These are phyloP conservation scores for Cladophialophora immunda DNA, from an alignment of 2,329 filamentous ascomycete species.

Conservation along the genomic window DNA sequence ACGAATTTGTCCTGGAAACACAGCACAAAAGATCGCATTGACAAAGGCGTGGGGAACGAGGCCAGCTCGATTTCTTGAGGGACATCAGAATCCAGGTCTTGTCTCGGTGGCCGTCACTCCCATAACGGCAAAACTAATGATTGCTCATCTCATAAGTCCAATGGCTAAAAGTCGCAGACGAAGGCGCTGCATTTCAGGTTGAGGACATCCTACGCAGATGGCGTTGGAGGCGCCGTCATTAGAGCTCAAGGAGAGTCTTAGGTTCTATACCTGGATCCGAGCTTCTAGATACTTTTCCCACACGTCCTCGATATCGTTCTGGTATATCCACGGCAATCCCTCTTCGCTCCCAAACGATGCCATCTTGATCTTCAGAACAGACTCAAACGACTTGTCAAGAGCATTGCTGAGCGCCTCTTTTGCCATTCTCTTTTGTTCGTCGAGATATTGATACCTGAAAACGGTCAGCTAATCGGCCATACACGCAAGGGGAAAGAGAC, in stretches of 20 bases:
- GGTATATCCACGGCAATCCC: constrained; percentile 53
- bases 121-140: too few relatives aligned
- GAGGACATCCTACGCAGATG: too few relatives aligned
- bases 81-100: too few relatives aligned
- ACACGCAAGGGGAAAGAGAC: not conserved
- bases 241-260: not conserved
- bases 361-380: constrained; percentile 44
- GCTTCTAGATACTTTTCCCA: constrained; percentile 43
- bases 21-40: not conserved
- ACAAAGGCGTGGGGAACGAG: too few relatives aligned
- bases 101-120: too few relatives aligned
- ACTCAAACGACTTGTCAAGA: constrained; percentile 43
- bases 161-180: too few relatives aligned
- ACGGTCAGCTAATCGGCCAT: too few relatives aligned
- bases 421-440: constrained; percentile 37
- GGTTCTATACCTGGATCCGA: not conserved
- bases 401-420: constrained; percentile 35
- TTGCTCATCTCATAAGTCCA: too few relatives aligned
- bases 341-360: constrained; percentile 45
- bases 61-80: too few relatives aligned
- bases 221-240: too few relatives aligned
- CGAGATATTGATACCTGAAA: constrained; percentile 49
- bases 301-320: constrained; percentile 52
- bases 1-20: too few relatives aligned
- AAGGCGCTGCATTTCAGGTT: too few relatives aligned